These are phyloP conservation scores for Colletotrichum scovillei DNA, from an alignment of 2,329 filamentous ascomycete genomes.

Conservation along the genomic window DNA sequence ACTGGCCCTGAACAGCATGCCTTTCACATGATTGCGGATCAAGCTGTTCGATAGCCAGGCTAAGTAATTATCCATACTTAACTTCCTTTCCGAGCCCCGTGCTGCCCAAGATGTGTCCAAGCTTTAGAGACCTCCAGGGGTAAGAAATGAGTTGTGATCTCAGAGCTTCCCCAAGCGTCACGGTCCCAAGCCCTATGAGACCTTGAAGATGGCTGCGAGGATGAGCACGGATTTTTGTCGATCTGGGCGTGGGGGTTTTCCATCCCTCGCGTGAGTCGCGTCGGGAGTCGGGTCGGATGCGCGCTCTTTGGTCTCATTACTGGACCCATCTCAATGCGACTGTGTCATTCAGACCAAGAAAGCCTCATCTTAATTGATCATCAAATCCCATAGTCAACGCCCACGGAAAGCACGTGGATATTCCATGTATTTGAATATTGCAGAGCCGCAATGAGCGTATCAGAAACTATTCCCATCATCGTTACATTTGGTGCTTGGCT, in stretches of 20 bases:
- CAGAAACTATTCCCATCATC: too few species aligned
- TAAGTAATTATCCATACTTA: not conserved
- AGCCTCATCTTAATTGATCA: conserved; percentile 18
- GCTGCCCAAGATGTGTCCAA: not conserved
- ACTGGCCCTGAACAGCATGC: too few species aligned
- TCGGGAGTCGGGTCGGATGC: not conserved
- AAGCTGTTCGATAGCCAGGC: too few species aligned
- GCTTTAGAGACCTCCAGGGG: not conserved
- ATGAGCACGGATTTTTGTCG: not conserved
- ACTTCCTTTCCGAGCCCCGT: not conserved
- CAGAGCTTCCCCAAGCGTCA: not conserved
- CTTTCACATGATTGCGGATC: too few species aligned
- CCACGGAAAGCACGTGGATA: too few species aligned
- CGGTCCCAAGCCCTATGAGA: not conserved
- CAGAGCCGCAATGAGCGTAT: too few species aligned
- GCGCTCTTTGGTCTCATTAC: not conserved
- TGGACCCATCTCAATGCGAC: conserved; percentile 1
- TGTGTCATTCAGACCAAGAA: not conserved
- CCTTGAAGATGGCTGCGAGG: not conserved
- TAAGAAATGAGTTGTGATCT: not conserved
- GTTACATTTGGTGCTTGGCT: too few species aligned
- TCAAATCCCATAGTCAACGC: not conserved
- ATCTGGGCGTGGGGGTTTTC: conserved; percentile 5
- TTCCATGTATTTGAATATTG: too few species aligned
- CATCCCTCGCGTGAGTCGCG: not conserved